These are phyloP conservation scores for Carex arenaria DNA, from an alignment of 202 grass and related monocot species.

Conservation along the genomic window DNA sequence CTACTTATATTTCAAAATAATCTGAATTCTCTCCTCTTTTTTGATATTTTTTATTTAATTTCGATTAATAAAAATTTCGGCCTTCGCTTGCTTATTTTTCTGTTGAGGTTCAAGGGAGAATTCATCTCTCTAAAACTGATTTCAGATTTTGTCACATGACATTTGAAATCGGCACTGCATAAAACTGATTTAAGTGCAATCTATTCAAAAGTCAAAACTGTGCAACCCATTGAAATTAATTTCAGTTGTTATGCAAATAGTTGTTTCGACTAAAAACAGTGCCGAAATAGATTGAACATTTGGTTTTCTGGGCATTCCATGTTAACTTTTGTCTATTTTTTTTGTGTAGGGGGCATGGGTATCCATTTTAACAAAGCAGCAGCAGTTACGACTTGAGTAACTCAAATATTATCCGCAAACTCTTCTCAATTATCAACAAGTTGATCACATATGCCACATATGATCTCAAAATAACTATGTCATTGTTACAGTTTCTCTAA, in stretches of 20 bases:
- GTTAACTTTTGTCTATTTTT: not conserved
- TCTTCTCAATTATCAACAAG: no score
- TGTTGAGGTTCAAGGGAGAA: not conserved
- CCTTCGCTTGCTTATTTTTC: slow-evolving; percentile 28
- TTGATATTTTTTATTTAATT: no score
- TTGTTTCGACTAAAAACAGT: not conserved
- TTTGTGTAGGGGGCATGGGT: slow-evolving; percentile 51
- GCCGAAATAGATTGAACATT: not conserved
- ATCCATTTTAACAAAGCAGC: not conserved
- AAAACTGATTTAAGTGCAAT: not conserved
- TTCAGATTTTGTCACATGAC: not conserved
- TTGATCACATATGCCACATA: no score
- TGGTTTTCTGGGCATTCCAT: not conserved
- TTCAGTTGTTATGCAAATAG: not conserved
- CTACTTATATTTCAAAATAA: no score
- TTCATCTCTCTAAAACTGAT: not conserved
- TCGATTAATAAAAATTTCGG: no score
- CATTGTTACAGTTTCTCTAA: not conserved
- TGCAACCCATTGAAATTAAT: not conserved
- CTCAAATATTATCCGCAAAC: no score
- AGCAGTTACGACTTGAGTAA: no score
- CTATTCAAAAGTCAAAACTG: not conserved
- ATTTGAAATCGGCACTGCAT: not conserved
- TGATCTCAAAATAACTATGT: not conserved
- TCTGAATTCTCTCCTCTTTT: no score